phyloP scores from a whole-genome alignment of 805 yeast species.

The Kregervanrija fluxuum region DNA sequence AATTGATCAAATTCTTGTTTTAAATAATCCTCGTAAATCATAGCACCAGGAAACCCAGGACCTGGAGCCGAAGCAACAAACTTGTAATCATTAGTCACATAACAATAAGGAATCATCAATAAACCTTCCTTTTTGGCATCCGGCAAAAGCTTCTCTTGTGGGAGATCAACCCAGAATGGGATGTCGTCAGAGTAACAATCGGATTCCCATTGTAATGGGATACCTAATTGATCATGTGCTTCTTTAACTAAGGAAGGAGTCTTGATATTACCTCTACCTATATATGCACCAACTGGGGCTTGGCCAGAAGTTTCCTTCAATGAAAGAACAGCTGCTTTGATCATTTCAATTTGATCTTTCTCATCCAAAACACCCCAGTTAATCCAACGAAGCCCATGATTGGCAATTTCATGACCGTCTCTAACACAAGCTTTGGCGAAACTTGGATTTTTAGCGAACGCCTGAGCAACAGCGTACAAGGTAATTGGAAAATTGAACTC shows the following conservation, averaged over 20 bases:
- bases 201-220: slow-evolving; percentile 27
- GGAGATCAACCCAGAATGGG: slow-evolving; percentile 30
- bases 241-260: slow-evolving; percentile 28
- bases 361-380: slow-evolving; percentile 23
- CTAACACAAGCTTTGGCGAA: slow-evolving; percentile 30
- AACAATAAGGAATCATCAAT: slow-evolving; percentile 21
- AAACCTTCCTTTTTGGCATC: slow-evolving; percentile 18
- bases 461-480: slow-evolving; percentile 32
- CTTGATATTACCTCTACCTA: slow-evolving; percentile 28
- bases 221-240: slow-evolving; percentile 27
- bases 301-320: slow-evolving; percentile 27
- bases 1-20: slow-evolving; percentile 31
- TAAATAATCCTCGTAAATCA: slow-evolving; percentile 23
- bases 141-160: slow-evolving; percentile 16
- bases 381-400: slow-evolving; percentile 32
- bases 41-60: slow-evolving; percentile 20
- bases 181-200: slow-evolving; percentile 32
- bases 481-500: slow-evolving; percentile 28
- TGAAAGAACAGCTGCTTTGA: slow-evolving; percentile 23
- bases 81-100: slow-evolving; percentile 22
- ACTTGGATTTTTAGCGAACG: slow-evolving; percentile 27
- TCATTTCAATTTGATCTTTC: slow-evolving; percentile 28
- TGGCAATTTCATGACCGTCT: slow-evolving; percentile 33
- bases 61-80: slow-evolving; percentile 15
- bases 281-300: slow-evolving; percentile 32